Evolutionary conservation across 176 grass and related monocot genomes (phyloP), one percentile per base, ranked within the genome.

Genomic region (Puya raimondii): DNA sequence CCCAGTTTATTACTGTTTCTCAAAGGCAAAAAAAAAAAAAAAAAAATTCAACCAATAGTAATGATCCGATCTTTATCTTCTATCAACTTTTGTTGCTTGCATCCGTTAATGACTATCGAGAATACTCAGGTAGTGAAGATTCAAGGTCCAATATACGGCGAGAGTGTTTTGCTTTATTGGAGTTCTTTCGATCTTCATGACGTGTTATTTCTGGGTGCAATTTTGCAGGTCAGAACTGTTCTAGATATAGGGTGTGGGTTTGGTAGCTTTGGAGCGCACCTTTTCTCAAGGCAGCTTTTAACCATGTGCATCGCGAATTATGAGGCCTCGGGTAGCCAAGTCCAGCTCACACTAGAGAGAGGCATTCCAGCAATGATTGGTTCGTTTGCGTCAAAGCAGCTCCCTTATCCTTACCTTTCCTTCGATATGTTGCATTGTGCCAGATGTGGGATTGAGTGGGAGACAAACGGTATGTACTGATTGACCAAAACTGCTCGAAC

Each of bases 181-280:
- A 42, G 33, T 42, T 42, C 33, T 42, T 6, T 42, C 4, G 33
- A 42, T 42, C 33, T 42, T 42, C 33, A 6, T 61, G 21, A 61
- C 10, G 6, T 20, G 10, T 61, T 20, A 61, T 18, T 61, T 20
- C 56, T 61, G 33, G 33, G 16, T 61, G 56, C 21, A 61, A 61
- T 61, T 1, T 84, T 88, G 63, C 94, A 99, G 94, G 78, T 99
- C 76, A 89, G 90, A 77, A 99, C 90, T 65, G 87, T 93, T 64
- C 84, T 99, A 64, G 94, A 99, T 70, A 93, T 99, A 77, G 94
- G 86, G 75, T 99, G 94, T 84, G 94, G 94, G 75, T 99, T 99
- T 85, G 90, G 94, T 73, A 99, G 86, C 66, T 82, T 99, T 76
- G 94, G 87, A 69, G 82, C 94, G 63, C 85, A 99, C 82, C 75